Evolutionary conservation across 1,284 basidiomycete species (phyloP), one percentile per base, ranked within the genome.

Genomic region (Filobasidium uniguttulatum): DNA sequence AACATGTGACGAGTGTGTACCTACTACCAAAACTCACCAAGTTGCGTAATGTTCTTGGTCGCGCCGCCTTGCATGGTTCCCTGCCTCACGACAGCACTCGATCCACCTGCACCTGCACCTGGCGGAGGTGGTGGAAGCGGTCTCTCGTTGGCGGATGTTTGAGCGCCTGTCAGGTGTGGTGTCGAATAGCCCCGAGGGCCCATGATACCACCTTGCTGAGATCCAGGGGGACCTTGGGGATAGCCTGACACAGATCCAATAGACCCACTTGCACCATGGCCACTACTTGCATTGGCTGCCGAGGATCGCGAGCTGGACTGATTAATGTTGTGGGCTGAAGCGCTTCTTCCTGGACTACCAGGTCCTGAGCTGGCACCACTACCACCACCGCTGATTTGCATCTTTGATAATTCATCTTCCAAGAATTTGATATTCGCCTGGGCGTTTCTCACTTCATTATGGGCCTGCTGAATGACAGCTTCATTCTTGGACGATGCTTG

Each of bases 401-500:
- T 45, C 52, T 66, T 67, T 4, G 59, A 57, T 30, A 70, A 53
- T 54, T 70, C 67, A 52, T 66, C 66, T 47, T 70, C 67, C 41
- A 70, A 55, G 50, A 66, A 70, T 40, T 60, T 58, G 55, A 70
- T 68, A 9, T 65, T 61, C 3, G 62, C 64, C 55, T 68, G 65
- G 6, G 68, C 66, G 6, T 62, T 54, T 30, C 68, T 60, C 15
- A 70, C 64, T 49, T 70, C 68, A 50, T 70, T 70, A 44, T 68
- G 66, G 33, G 68, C 68, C 53, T 67, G 65, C 49, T 67, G 65
- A 37, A 70, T 70, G 48, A 68, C 68, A 3, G 62, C 62, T 56
- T 69, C 67, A 46, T 70, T 70, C 29, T 61, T 58, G 3, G 63
- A 66, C 3, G 67, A 68, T 0, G 65, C 65, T 56, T 70, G 66